Conservation (phyloP, 1,284 basidiomycete genomes). For the Sanguinoderma infundibulare region DNA sequence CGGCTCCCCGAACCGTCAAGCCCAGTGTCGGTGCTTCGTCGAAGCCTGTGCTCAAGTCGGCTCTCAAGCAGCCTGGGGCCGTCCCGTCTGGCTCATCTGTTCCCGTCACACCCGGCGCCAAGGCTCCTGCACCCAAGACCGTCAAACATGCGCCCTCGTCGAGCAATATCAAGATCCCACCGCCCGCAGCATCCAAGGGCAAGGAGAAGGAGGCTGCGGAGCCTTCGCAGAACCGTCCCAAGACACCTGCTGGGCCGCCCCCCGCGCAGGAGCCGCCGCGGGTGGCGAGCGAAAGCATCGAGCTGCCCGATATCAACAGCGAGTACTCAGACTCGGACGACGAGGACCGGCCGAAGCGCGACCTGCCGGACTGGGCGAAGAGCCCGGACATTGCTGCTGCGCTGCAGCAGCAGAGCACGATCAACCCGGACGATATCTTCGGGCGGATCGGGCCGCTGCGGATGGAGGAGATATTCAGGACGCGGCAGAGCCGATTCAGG, state of each 20-base stretch:
- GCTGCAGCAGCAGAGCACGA: slow-evolving; percentile 77
- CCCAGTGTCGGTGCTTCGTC: slow-evolving; percentile 28
- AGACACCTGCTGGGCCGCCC: slow-evolving; percentile 44
- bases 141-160: slow-evolving; percentile 25
- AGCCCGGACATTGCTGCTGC: slow-evolving; percentile 83
- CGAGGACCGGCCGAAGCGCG: slow-evolving; percentile 73
- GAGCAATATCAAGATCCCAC: slow-evolving; percentile 25
- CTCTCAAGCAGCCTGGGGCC: slow-evolving; percentile 34
- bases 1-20: slow-evolving; percentile 41
- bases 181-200: slow-evolving; percentile 39
- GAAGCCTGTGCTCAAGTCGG: slow-evolving; percentile 37
- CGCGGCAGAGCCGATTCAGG: slow-evolving; percentile 78
- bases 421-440: slow-evolving; percentile 94
- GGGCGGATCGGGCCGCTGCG: slow-evolving; percentile 82
- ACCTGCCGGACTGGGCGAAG: slow-evolving; percentile 88
- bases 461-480: slow-evolving; percentile 88
- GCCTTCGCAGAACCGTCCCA: slow-evolving; percentile 49
- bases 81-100: slow-evolving; percentile 14
- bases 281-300: slow-evolving; percentile 80
- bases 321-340: slow-evolving; percentile 97
- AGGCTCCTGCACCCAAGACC: slow-evolving; percentile 25
- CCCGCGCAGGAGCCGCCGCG: slow-evolving; percentile 49
- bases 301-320: slow-evolving; percentile 91
- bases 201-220: slow-evolving; percentile 49
- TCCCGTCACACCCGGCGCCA: slow-evolving; percentile 18